Evolutionary conservation across 2,329 filamentous ascomycete genomes (phyloP), one percentile per base, ranked within the genome.

Genomic region (Colletotrichum eremochloae): DNA sequence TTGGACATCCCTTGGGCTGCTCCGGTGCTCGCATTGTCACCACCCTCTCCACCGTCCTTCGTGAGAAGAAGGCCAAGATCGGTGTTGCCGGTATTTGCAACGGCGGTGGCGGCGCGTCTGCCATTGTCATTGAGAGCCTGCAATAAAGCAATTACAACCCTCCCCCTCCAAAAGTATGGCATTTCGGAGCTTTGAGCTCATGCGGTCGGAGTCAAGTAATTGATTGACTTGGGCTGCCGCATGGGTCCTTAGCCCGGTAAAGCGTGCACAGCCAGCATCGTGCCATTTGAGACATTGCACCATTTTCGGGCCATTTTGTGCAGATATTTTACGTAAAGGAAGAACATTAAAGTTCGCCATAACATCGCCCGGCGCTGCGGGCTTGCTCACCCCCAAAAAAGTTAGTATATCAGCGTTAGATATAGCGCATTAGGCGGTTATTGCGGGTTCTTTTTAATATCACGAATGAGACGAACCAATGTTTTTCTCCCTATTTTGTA

Each of bases 81-180:
- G 96, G 96, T 69, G 93, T 91, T 79, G 96, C 94, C 50, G 96
- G 94, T 79, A 98, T 99, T 81, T 99, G 96, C 91, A 99, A 99
- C 83, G 96, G 96, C 76, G 96, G 96, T 70, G 96, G 96, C 78
- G 96, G 96, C 81, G 96, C 96, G 72, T 97, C 94, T 79, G 96
- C 96, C 71, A 86, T 99, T 76, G 94, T 99, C 74, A 90, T 99
- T 79, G 96, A 99, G 88, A 90, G 82, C 80, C 80, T 91, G 79
- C 86, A 89, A 83, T 89, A 84, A 83, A 56, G 33, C 56, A 42
- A 31, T 50, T 2, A 31, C 15, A 44, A 46, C 12, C 20, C 31
- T 12, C 20, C 33, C 33, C 29, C 24, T n/a, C 58, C 36, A 57
- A 61, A 44, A 29, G 44, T 31, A 12, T 29, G 20, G 24, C 38